phyloP scores from a whole-genome alignment of 108 stramenopile genomes.

The Cyclotella kingstonii region DNA sequence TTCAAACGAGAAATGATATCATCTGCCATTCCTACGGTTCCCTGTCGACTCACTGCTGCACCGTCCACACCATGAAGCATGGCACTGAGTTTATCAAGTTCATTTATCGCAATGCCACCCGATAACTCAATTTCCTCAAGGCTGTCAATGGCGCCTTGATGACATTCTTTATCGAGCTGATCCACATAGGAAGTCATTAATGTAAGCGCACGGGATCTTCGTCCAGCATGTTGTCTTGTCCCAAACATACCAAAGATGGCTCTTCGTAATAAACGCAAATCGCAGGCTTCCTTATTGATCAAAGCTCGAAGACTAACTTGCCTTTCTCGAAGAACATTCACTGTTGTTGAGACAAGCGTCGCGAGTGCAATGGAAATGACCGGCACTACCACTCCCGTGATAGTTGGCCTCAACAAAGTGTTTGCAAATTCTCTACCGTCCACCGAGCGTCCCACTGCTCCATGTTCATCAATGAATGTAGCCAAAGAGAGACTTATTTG shows the following conservation, averaged over 20 bases:
- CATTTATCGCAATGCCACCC: slow-evolving; percentile 37
- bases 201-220: slow-evolving; percentile 20
- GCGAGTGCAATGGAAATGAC: slow-evolving; percentile 38
- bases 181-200: slow-evolving; percentile 22
- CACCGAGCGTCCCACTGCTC: neutral
- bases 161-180: slow-evolving; percentile 22
- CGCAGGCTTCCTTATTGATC: slow-evolving; percentile 41
- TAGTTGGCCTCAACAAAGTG: slow-evolving; percentile 24
- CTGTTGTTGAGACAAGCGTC: slow-evolving; percentile 34
- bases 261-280: slow-evolving; percentile 30
- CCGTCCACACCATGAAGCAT: slow-evolving; percentile 46
- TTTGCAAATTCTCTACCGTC: slow-evolving; percentile 24
- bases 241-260: slow-evolving; percentile 40
- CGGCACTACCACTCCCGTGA: slow-evolving; percentile 38
- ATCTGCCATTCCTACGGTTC: slow-evolving; percentile 13
- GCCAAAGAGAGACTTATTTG: slow-evolving; percentile 22
- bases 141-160: slow-evolving; percentile 19
- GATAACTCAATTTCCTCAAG: slow-evolving; percentile 16
- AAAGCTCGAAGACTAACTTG: slow-evolving; percentile 30
- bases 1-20: slow-evolving; percentile 23
- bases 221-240: slow-evolving; percentile 32
- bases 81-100: slow-evolving; percentile 24
- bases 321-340: slow-evolving; percentile 35
- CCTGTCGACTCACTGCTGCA: slow-evolving; percentile 30
- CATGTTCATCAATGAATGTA: slow-evolving; percentile 9